Evolutionary conservation across 768 basidiomycete genomes (phyloP), one percentile per base, ranked within the genome.

Genomic region (Hygrocybe coccinea): DNA sequence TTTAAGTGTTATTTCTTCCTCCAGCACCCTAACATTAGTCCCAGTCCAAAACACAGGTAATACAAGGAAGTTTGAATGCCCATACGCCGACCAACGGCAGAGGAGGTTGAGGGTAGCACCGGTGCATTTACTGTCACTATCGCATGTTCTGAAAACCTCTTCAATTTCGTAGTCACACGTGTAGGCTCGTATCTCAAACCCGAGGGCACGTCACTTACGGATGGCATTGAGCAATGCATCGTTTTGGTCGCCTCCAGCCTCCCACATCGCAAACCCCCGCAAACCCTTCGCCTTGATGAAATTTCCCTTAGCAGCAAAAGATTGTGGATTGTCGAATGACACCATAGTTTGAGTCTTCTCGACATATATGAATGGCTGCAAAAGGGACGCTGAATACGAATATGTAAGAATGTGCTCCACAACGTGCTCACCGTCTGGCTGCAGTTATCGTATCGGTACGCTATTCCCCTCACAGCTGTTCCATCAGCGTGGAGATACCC

Each of bases 201-300:
- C 45, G 5, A 7, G n/a, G 12, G 22, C 3, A 11, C 7, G n/a
- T 25, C 17, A 52, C 71, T 56, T 61, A 73, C 77, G 64, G 43
- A 88, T 85, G 5, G 87, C 73, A 65, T 86, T 74, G 3, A 89
- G 71, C 43, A 89, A 71, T 17, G 79, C 74, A 61, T 87, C 75
- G n/a, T 82, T 59, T 49, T 69, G 76, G 64, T 88, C 88, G 3
- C 84, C 84, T 29, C 79, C 84, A 45, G 84, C 78, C 64, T 89
- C 84, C 86, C 86, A 89, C 69, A 85, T 79, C 1, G 82, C 71
- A 66, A 89, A 89, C 3, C 87, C 88, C 55, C 70, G 73, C n/a
- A 90, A 68, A 5, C 78, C 79, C 10, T 67, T 67, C 12, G 66
- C 56, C 49, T 76, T 75, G 62, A 89, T 84, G 65, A 77, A 89